Evolutionary conservation across 2,329 filamentous ascomycete species (phyloP), one percentile per base, ranked within the genome.

Genomic region (Parascedosporium putredinis): DNA sequence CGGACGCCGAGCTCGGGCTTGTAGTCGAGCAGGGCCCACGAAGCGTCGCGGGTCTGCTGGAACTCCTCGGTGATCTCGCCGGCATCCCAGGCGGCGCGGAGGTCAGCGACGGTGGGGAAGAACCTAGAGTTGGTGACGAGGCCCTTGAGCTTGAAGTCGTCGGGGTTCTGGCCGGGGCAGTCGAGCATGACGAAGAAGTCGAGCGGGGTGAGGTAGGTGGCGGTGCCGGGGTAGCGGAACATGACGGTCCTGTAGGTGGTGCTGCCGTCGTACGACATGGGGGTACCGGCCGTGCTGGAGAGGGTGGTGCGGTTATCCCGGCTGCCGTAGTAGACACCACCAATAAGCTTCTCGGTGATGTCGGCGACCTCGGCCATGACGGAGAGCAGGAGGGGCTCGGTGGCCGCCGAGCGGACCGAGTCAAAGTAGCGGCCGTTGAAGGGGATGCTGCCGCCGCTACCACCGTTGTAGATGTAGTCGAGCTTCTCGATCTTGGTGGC

Each of bases 141-240:
- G 2, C 67, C 68, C 51, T 65, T 67, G 29, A 74, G 53, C 4
- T 58, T 63, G 55, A 70, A 74, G 4, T 64, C 57, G 4, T 62
- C 64, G 4, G 65, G 56, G 56, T 74, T 70, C 2, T 66, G 70
- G 16, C 72, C 71, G 1, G 66, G 64, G 42, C 62, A 61, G 51
- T 74, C 67, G 9, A 72, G 56, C 18, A 71, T 54, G 5, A 71
- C 59, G 54, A 67, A 74, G 47, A 75, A 67, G 55, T 72, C 71
- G 2, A 73, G 53, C 0, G 70, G 70, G 8, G 63, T 64, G 49
- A 73, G 59, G 52, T 69, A 71, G 1, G 58, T 56, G 0, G 67
- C 64, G 2, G 60, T 49, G 0, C 69, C 65, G 9, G 67, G 66
- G 38, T 67, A 62, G 33, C 66, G 61, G 56, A 72, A 72, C 56